phyloP scores from a whole-genome alignment of 2,329 filamentous ascomycete species.

The Zasmidium cellare region DNA sequence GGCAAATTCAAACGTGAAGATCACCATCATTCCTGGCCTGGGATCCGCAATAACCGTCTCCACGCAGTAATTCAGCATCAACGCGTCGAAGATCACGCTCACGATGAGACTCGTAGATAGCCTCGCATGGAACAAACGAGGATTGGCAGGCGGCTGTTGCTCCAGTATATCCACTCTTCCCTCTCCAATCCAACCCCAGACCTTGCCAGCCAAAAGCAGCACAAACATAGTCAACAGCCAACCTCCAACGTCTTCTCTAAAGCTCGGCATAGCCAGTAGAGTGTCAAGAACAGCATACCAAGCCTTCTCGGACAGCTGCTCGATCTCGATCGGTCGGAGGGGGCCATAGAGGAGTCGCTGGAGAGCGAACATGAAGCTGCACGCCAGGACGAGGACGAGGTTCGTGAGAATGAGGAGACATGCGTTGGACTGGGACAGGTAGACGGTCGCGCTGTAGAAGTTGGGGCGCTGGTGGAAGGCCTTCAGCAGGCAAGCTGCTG shows the following conservation, averaged over 20 bases:
- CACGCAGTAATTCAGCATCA: slow-evolving; percentile 78
- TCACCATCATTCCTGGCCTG: slow-evolving; percentile 98
- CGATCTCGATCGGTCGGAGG: slow-evolving; percentile 89
- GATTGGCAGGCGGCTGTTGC: slow-evolving; percentile 90
- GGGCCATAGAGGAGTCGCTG: slow-evolving; percentile 89
- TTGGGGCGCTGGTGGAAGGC: slow-evolving; percentile 94
- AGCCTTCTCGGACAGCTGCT: slow-evolving; percentile 94
- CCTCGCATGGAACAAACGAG: slow-evolving; percentile 80
- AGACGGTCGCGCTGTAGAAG: slow-evolving; percentile 97
- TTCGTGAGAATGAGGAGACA: slow-evolving; percentile 95
- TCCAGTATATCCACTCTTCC: slow-evolving; percentile 91
- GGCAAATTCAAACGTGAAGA: slow-evolving; percentile 98
- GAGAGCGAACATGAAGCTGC: slow-evolving; percentile 78
- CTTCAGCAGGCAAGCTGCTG: slow-evolving; percentile 79
- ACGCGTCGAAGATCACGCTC: slow-evolving; percentile 76
- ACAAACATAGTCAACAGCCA: slow-evolving; percentile 98
- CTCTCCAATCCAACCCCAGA: slow-evolving; percentile 98
- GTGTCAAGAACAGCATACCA: slow-evolving; percentile 99
- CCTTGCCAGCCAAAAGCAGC: slow-evolving; percentile 84
- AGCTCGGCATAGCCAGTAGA: slow-evolving; percentile 96
- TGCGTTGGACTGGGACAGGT: slow-evolving; percentile 93
- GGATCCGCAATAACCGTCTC: slow-evolving; percentile 82
- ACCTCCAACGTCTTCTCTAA: slow-evolving; percentile 88
- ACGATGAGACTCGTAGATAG: slow-evolving; percentile 76
- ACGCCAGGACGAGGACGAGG: slow-evolving; percentile 77